phyloP scores from a whole-genome alignment of 2,329 filamentous ascomycete genomes.

The Phialocephala subalpina region DNA sequence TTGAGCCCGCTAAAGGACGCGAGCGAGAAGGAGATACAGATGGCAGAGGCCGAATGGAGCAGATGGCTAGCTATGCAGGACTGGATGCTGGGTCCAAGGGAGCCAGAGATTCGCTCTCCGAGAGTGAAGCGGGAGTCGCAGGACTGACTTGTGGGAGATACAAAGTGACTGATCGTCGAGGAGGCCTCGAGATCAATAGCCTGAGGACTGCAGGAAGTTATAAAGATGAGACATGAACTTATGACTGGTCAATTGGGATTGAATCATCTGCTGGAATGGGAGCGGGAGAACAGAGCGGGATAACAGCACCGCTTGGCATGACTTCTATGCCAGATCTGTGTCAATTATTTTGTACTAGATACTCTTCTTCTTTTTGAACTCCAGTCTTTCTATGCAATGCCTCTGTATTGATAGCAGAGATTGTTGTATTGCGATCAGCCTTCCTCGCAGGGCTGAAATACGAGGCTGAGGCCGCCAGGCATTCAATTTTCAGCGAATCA shows the following conservation, averaged over 20 bases:
- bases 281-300: slow-evolving; percentile 1
- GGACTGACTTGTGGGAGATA: slow-evolving; percentile 8
- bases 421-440: neutral
- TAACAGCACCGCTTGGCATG: slow-evolving; percentile 1
- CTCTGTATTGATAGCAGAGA: neutral
- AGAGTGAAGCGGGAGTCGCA: slow-evolving; percentile 34
- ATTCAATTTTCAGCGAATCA: slow-evolving; percentile 6
- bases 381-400: neutral
- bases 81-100: slow-evolving; percentile 88
- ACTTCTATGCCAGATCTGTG: slow-evolving; percentile 1
- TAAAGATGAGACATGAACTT: slow-evolving; percentile 8
- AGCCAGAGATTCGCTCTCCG: slow-evolving; percentile 24
- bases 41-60: slow-evolving; percentile 87
- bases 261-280: neutral
- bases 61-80: slow-evolving; percentile 97
- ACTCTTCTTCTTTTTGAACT: neutral
- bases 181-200: neutral
- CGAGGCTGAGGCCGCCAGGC: slow-evolving; percentile 9
- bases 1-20: slow-evolving; percentile 82
- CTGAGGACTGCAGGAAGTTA: neutral
- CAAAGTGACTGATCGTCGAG: neutral
- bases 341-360: neutral
- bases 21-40: slow-evolving; percentile 80
- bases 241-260: slow-evolving; percentile 1
- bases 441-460: slow-evolving; percentile 20